phyloP scores from a whole-genome alignment of 1,284 basidiomycete species.

The Cystobasidium slooffiae region DNA sequence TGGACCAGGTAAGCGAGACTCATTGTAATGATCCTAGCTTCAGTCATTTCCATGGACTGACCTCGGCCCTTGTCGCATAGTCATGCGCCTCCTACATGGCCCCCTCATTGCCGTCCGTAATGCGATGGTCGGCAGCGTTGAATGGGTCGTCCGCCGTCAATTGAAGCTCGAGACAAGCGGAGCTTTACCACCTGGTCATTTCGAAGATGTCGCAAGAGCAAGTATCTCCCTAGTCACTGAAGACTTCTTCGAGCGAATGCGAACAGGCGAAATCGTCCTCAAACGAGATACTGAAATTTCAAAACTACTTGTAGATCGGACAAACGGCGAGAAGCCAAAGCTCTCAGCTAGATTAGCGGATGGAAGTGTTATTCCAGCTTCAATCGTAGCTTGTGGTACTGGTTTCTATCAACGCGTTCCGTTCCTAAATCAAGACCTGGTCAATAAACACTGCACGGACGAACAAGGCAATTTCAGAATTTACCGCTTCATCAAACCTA shows the following conservation, averaged over 20 bases:
- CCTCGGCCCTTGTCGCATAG: not conserved
- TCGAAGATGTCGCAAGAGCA: conserved; percentile 51
- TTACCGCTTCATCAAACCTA: conserved; percentile 51
- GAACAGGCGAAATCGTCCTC: conserved; percentile 42
- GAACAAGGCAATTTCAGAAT: conserved; percentile 51
- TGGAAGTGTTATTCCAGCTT: conserved; percentile 46
- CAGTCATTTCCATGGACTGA: not conserved
- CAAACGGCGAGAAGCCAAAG: not conserved
- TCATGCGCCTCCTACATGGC: conserved; percentile 40
- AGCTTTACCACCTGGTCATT: conserved; percentile 48
- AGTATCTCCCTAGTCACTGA: conserved; percentile 53
- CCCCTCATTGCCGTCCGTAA: conserved; percentile 46
- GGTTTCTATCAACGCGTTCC: conserved; percentile 52
- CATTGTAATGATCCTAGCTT: not conserved
- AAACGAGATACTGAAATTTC: conserved; percentile 43
- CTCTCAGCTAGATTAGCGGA: conserved; percentile 44
- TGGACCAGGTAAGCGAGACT: conserved; percentile 47
- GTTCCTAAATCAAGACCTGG: conserved; percentile 46
- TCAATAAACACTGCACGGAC: conserved; percentile 50
- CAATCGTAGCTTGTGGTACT: conserved; percentile 51
- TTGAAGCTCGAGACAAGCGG: conserved; percentile 48
- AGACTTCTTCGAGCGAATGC: conserved; percentile 51
- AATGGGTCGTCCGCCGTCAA: conserved; percentile 49
- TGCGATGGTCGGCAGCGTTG: conserved; percentile 48
- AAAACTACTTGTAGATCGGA: conserved; percentile 11